A percentile compares a stretch with the other conserved stretches of the same genome.
These are phyloP conservation scores for Fraxinus pennsylvanica DNA, from an alignment of 257 asterid species.

Conservation along the genomic window DNA sequence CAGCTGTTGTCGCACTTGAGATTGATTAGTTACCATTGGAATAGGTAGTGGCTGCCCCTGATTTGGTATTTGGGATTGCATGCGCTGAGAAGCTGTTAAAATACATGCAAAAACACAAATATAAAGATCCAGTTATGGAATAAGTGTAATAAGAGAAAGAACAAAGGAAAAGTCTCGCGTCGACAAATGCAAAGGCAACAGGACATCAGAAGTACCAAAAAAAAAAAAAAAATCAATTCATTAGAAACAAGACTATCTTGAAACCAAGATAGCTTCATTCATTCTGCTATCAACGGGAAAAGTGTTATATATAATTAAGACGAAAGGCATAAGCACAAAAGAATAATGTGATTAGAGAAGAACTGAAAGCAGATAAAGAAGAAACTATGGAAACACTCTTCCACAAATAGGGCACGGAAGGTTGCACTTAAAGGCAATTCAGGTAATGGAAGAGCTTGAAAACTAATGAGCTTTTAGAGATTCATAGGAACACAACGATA, in stretches of 20 bases:
- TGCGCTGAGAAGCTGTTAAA: conserved; percentile 61
- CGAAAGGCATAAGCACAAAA: not conserved
- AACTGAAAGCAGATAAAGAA: conserved; percentile 5
- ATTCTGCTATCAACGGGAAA: conserved; percentile 10
- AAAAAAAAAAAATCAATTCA: not conserved
- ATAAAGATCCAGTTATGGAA: conserved; percentile 25
- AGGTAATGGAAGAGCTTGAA: conserved; percentile 21
- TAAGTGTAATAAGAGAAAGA: not conserved
- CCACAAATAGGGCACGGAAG: not conserved
- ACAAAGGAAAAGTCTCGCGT: conserved; percentile 12
- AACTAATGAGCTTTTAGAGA: not conserved
- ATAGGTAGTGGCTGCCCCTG: conserved; percentile 68
- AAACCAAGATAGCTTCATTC: not conserved
- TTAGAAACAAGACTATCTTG: not conserved
- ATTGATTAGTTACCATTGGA: conserved; percentile 63
- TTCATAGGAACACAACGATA: not conserved
- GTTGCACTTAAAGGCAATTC: conserved; percentile 1
- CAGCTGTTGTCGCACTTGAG: conserved; percentile 77
- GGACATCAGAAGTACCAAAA: not conserved
- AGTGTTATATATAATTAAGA: conserved; percentile 9
- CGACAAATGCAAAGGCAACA: conserved; percentile 21
- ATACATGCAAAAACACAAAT: conserved; percentile 11
- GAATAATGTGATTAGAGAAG: conserved; percentile 3
- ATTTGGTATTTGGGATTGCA: conserved; percentile 79
- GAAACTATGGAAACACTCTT: not conserved